Evolutionary conservation across 768 basidiomycete genomes (phyloP).

Genomic region (Auricularia cornea): DNA sequence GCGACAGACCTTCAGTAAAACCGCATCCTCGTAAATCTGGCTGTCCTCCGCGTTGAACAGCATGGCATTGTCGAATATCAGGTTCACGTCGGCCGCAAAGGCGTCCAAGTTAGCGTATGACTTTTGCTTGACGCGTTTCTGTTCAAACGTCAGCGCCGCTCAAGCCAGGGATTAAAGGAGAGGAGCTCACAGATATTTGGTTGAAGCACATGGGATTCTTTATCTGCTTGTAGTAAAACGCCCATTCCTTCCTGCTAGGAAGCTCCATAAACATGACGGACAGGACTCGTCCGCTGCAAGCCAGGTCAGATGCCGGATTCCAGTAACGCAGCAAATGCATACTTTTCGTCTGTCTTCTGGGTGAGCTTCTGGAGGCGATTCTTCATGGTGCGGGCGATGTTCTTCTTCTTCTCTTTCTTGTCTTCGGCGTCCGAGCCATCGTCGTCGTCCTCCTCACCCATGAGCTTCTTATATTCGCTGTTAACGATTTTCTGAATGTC

Average conservation of each 20-base stretch:
- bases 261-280: conserved; percentile 78
- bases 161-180: not conserved
- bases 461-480: conserved; percentile 39
- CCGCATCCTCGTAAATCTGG: conserved; percentile 73
- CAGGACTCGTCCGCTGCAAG: conserved; percentile 52
- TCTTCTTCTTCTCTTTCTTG: conserved; percentile 48
- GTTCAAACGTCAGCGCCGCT: not conserved
- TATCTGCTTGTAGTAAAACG: conserved; percentile 72
- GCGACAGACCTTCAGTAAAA: conserved; percentile 48
- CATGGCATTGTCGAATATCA: conserved; percentile 85
- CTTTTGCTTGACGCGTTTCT: conserved; percentile 79
- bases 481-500: conserved; percentile 36
- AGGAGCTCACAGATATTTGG: conserved; percentile 57
- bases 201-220: conserved; percentile 73
- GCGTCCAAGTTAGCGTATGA: conserved; percentile 59
- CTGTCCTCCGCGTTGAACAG: conserved; percentile 83
- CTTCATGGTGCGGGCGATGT: conserved; percentile 59
- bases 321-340: conserved; percentile 5
- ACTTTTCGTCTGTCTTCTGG: conserved; percentile 65
- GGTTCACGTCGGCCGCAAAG: conserved; percentile 80
- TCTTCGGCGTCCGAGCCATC: conserved; percentile 35
- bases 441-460: conserved; percentile 35
- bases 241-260: conserved; percentile 71
- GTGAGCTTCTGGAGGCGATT: conserved; percentile 62
- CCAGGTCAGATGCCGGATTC: not conserved